Base-by-base conservation (phyloP, 2,329 filamentous ascomycete genomes). In the Venturia asperata region DNA sequence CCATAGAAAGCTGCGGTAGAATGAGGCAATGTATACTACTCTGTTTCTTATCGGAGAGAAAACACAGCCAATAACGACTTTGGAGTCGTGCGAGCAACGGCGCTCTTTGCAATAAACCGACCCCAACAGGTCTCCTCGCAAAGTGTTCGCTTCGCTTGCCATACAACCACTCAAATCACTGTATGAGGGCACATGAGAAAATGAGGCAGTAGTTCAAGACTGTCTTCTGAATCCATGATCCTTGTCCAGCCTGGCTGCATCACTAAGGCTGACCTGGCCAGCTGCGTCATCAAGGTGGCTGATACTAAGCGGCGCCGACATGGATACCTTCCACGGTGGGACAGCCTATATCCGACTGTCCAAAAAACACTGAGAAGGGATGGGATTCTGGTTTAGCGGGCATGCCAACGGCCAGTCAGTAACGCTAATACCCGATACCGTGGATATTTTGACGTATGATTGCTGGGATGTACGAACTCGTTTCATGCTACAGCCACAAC, bases 401-500 rank as follows among this genome's bases (percentile, higher is more conserved):
- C n/a, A 21, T 58, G 52, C 27, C 10, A 41, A 6, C 30, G 9
- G 39, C 15, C 37, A 19, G 6, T n/a, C 15, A n/a, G 52, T 37
- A 13, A 37, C 27, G 19, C 52, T 37, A 58, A 7, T 10, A 37
- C 17, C 30, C 27, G 27, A 34, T 37, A 34, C 17, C 17, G 37
- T 34, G 52, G 52, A 58, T 34, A 58, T 27, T 37, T 37, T 58
- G 30, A 58, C 30, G 52, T 37, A 58, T 19, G 52, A 37, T 15
- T 4, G 52, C 17, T 21, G 30, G 30, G 30, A 3, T n/a, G 13
- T 9, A 58, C 15, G 52, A n/a, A 15, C 52, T 21, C 52, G 52
- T 58, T 58, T 58, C 52, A 58, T 58, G 52, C 52, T 21, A 58
- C 19, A n/a, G 27, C 52, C 17, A 37, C 52, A 58, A 58, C 30